These are phyloP conservation scores for Diplodia seriata DNA, from an alignment of 2,329 filamentous ascomycete species.

Conservation along the genomic window DNA sequence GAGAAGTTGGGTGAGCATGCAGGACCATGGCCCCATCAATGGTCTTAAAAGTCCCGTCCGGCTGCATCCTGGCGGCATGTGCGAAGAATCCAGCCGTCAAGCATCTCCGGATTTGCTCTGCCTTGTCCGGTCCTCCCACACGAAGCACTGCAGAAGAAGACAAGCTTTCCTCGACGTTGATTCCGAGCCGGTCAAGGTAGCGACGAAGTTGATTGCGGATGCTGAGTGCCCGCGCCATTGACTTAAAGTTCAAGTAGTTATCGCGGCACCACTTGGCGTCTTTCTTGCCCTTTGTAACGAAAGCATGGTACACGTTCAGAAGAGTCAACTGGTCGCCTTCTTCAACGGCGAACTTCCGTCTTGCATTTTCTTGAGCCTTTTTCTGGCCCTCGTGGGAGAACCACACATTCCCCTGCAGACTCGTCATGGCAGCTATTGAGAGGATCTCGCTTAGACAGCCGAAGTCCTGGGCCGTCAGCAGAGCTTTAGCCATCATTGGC, in stretches of 20 bases:
- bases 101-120: conserved; percentile 81
- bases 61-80: conserved; percentile 91
- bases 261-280: conserved; percentile 87
- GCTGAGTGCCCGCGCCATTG: conserved; percentile 80
- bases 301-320: conserved; percentile 91
- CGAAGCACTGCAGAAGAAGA: conserved; percentile 46
- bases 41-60: conserved; percentile 87
- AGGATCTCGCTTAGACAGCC: conserved; percentile 84
- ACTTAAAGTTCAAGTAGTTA: conserved; percentile 85
- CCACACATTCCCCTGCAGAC: conserved; percentile 82
- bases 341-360: conserved; percentile 84
- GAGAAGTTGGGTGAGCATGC: conserved; percentile 86
- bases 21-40: conserved; percentile 80
- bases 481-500: conserved; percentile 92
- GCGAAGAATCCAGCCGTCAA: conserved; percentile 91
- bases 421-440: conserved; percentile 93
- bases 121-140: conserved; percentile 58
- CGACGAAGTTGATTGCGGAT: conserved; percentile 85
- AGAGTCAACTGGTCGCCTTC: conserved; percentile 94
- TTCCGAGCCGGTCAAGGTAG: conserved; percentile 84
- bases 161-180: conserved; percentile 71
- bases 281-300: conserved; percentile 81
- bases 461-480: conserved; percentile 78
- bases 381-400: conserved; percentile 79
- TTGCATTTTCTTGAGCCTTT: conserved; percentile 74